Percentiles rank a stretch among this genome's conserved stretches.
Conservation (phyloP, 805 yeast genomes). For the Komagataella populi region DNA sequence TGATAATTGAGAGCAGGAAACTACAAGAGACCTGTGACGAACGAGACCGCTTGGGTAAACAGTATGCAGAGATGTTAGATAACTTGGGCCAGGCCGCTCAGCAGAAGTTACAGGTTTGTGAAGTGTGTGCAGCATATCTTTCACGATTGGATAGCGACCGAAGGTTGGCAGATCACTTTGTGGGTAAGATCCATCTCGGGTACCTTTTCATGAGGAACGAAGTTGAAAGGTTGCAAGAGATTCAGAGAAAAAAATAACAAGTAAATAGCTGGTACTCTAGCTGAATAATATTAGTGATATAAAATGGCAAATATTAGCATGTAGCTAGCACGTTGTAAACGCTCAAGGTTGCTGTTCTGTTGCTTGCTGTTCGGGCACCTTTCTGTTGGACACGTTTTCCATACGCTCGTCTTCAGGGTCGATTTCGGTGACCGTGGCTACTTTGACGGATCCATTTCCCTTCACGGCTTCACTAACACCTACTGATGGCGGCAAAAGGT, state of each 20-base stretch:
- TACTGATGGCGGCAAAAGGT: not conserved
- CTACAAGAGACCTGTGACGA: conserved; percentile 30
- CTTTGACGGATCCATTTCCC: not conserved
- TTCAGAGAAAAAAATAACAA: conserved; percentile 12
- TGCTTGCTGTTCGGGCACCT: not conserved
- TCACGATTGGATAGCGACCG: conserved; percentile 79
- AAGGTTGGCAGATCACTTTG: conserved; percentile 78
- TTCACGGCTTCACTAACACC: not conserved
- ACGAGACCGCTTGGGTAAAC: conserved; percentile 38
- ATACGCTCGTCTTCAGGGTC: not conserved
- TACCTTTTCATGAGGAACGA: conserved; percentile 56
- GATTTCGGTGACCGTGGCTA: not conserved
- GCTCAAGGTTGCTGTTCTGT: not conserved
- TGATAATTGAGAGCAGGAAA: conserved; percentile 33
- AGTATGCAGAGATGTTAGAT: conserved; percentile 48
- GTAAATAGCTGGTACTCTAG: not conserved
- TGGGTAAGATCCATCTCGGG: conserved; percentile 78
- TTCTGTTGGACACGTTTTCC: not conserved
- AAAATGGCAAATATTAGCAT: not conserved
- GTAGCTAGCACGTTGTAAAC: not conserved
- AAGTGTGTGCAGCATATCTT: conserved; percentile 78
- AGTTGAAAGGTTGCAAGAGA: conserved; percentile 24
- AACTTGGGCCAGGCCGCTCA: conserved; percentile 75
- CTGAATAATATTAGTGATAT: not conserved
- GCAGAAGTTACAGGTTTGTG: conserved; percentile 85